These are phyloP conservation scores for Cytospora schulzeri DNA, from an alignment of 2,329 filamentous ascomycete genomes.

Conservation along the genomic window DNA sequence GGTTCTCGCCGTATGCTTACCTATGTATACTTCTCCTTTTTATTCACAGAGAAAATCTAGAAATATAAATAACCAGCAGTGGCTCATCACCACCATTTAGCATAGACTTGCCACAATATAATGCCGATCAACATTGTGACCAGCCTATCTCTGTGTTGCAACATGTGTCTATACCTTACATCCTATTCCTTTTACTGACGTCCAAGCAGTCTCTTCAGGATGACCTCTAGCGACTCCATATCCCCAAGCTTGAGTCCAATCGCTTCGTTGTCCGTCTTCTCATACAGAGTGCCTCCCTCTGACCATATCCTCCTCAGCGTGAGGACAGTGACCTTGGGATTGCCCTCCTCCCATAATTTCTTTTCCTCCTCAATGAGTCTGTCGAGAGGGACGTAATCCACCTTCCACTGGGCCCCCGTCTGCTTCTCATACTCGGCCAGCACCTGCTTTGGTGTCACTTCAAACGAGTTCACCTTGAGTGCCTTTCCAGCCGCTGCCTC, in stretches of 20 bases:
- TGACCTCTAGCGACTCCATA: slow-evolving; percentile 52
- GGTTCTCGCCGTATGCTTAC: too few species aligned
- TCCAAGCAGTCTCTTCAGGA: slow-evolving; percentile 32
- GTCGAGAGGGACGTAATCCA: slow-evolving; percentile 55
- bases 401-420: slow-evolving; percentile 59
- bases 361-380: slow-evolving; percentile 59
- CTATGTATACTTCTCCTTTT: too few species aligned
- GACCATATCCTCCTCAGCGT: slow-evolving; percentile 73
- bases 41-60: too few species aligned
- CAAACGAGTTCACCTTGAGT: slow-evolving; percentile 72
- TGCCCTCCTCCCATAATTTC: slow-evolving; percentile 57
- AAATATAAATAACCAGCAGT: too few species aligned
- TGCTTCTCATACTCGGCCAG: slow-evolving; percentile 70
- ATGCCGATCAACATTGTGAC: too few species aligned
- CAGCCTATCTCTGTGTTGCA: too few species aligned
- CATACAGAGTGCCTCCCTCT: slow-evolving; percentile 71
- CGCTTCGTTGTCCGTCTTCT: slow-evolving; percentile 65
- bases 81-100: too few species aligned
- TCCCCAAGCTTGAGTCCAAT: slow-evolving; percentile 53
- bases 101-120: too few species aligned
- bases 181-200: not conserved
- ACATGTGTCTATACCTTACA: not conserved
- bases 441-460: slow-evolving; percentile 63
- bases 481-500: slow-evolving; percentile 55
- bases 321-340: slow-evolving; percentile 53